phyloP scores from a whole-genome alignment of 345 rosid species.

The Schrenkiella parvula region DNA sequence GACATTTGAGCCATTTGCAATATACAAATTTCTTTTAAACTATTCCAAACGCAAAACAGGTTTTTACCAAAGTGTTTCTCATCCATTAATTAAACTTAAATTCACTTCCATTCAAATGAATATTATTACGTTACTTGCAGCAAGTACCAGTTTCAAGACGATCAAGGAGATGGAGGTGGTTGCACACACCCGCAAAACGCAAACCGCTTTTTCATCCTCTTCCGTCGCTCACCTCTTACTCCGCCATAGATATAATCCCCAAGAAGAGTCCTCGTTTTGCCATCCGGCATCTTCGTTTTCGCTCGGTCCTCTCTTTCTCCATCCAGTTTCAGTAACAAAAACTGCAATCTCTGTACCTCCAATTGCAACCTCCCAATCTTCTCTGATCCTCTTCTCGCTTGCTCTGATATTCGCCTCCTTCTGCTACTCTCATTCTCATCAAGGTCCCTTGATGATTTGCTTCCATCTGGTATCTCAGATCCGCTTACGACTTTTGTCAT shows the following conservation, averaged over 20 bases:
- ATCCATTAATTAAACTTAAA: conserved; percentile 5
- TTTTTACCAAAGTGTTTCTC: background rate
- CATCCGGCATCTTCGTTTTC: conserved; percentile 39
- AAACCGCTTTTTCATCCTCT: conserved; percentile 48
- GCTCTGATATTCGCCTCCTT: conserved; percentile 55
- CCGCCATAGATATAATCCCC: conserved; percentile 79
- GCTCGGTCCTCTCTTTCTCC: conserved; percentile 57
- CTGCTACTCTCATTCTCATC: conserved; percentile 48
- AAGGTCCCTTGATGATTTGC: conserved; percentile 42
- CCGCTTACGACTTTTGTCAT: conserved; percentile 50
- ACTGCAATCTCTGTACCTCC: conserved; percentile 89
- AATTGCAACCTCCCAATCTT: conserved; percentile 79
- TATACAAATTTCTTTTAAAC: background rate
- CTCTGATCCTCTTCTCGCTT: conserved; percentile 82
- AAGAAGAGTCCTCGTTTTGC: conserved; percentile 63
- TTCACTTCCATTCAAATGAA: conserved; percentile 5
- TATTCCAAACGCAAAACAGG: background rate
- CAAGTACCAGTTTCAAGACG: conserved; percentile 1
- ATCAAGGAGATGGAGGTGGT: conserved; percentile 46
- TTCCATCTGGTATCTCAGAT: conserved; percentile 38
- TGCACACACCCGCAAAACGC: conserved; percentile 75
- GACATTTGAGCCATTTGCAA: background rate
- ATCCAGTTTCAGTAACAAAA: conserved; percentile 63
- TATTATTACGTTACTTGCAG: conserved; percentile 10
- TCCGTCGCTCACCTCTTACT: conserved; percentile 41